Evolutionary conservation across 2,329 filamentous ascomycete genomes (phyloP).

Genomic region (Trichoderma harzianum): DNA sequence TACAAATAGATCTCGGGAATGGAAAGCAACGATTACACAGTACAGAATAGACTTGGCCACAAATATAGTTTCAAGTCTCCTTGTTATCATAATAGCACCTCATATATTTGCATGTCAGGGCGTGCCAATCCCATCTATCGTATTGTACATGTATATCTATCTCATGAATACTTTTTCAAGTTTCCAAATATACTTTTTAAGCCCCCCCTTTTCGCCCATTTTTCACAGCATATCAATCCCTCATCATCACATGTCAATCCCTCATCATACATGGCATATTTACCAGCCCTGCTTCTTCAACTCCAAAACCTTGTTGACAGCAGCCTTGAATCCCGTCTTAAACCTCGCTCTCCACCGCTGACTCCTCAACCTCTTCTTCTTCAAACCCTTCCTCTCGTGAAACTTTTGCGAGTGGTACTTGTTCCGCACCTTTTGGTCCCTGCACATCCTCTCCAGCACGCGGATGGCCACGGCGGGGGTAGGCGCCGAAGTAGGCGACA

Average conservation of each 20-base stretch:
- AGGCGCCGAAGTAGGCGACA: slow-evolving; percentile 29
- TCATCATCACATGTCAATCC: background rate
- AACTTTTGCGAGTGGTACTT: slow-evolving; percentile 61
- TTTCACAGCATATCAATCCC: background rate
- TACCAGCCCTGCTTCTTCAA: slow-evolving; percentile 79
- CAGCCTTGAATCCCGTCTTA: slow-evolving; percentile 63
- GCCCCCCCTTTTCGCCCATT: background rate
- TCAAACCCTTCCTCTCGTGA: slow-evolving; percentile 72
- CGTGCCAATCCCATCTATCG: background rate
- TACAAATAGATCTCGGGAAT: slow-evolving; percentile 6
- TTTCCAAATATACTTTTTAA: background rate
- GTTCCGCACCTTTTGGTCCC: slow-evolving; percentile 53
- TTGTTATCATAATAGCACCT: background rate
- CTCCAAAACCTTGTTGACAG: slow-evolving; percentile 62
- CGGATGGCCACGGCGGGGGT: slow-evolving; percentile 46
- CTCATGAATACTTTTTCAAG: background rate
- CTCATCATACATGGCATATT: background rate
- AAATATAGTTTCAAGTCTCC: background rate
- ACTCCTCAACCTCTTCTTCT: slow-evolving; percentile 70
- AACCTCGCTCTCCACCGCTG: slow-evolving; percentile 69
- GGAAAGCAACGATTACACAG: background rate
- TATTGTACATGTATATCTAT: slow-evolving; percentile 17
- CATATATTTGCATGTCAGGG: background rate
- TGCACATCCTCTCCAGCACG: slow-evolving; percentile 38
- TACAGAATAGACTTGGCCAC: background rate